Evolutionary conservation across 805 yeast species (phyloP).

Genomic region (Myxozyma monticola): DNA sequence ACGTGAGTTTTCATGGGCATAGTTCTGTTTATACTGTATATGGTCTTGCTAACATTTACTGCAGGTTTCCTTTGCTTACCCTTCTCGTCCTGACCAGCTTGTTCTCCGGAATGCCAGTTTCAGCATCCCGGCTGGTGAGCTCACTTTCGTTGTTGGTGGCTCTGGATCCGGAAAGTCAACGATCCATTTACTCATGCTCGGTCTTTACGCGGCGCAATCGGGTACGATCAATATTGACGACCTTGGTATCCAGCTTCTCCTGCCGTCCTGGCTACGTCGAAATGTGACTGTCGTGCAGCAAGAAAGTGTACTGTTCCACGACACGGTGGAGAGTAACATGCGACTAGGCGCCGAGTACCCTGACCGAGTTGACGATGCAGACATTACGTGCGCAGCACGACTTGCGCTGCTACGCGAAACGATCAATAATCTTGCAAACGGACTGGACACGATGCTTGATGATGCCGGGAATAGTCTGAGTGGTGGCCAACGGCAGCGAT

Average conservation of each 20-base stretch:
- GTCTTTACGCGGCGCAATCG: conserved; percentile 50
- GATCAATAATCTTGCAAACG: conserved; percentile 51
- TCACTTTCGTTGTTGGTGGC: conserved; percentile 73
- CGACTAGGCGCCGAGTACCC: conserved; percentile 47
- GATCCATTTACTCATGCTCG: conserved; percentile 59
- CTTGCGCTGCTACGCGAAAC: conserved; percentile 56
- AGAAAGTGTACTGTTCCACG: conserved; percentile 62
- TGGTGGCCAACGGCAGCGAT: conserved; percentile 88
- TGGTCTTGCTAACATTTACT: neutral
- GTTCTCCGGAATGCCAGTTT: conserved; percentile 54
- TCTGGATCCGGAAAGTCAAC: conserved; percentile 97
- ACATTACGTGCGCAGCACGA: conserved; percentile 48
- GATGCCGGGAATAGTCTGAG: conserved; percentile 30
- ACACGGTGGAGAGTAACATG: conserved; percentile 63
- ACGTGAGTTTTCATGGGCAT: conserved; percentile 40
- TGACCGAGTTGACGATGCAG: conserved; percentile 33
- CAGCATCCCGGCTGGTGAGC: conserved; percentile 46
- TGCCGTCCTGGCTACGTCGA: conserved; percentile 54
- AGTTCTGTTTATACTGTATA: too few species aligned
- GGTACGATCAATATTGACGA: conserved; percentile 68
- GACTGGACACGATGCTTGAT: conserved; percentile 56
- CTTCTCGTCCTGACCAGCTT: conserved; percentile 49
- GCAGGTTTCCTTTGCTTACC: conserved; percentile 55
- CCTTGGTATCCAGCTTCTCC: conserved; percentile 45
- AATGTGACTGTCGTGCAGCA: conserved; percentile 78